These are phyloP conservation scores for Pseudocercospora cruenta DNA, from an alignment of 2,329 filamentous ascomycete species.

Conservation along the genomic window DNA sequence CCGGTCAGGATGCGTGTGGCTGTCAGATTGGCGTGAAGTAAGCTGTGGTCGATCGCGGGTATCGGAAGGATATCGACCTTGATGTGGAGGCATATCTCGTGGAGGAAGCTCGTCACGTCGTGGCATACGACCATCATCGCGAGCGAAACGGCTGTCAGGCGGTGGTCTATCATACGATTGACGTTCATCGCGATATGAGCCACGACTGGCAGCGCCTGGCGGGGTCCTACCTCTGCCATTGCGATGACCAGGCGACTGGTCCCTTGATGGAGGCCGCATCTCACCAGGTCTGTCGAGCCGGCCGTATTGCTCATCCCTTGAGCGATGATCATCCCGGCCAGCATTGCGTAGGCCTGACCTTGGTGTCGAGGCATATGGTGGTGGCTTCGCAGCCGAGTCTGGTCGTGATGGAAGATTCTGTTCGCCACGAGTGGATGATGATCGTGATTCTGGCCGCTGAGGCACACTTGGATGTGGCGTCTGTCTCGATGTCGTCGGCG, in stretches of 20 bases:
- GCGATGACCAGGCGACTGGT: conserved; percentile 44
- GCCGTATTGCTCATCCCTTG: conserved; percentile 43
- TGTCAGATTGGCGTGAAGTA: conserved; percentile 18
- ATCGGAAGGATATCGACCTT: conserved; percentile 17
- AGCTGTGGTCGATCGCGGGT: conserved; percentile 20
- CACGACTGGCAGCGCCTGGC: conserved; percentile 14
- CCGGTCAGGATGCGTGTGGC: conserved; percentile 25
- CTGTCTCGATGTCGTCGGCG: conserved; percentile 24
- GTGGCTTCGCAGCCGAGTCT: conserved; percentile 25
- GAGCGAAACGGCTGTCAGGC: conserved; percentile 18
- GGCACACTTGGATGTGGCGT: conserved; percentile 28
- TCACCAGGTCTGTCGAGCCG: conserved; percentile 50
- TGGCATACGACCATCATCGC: conserved; percentile 7
- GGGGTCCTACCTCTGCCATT: conserved; percentile 44
- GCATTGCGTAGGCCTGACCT: conserved; percentile 33
- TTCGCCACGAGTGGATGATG: conserved; percentile 31
- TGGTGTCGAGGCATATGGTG: conserved; percentile 12
- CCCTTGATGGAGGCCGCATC: conserved; percentile 39
- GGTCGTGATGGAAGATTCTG: conserved; percentile 29
- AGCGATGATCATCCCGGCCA: conserved; percentile 33
- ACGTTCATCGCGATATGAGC: conserved; percentile 27
- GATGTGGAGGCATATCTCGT: conserved; percentile 20
- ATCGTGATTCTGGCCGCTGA: conserved; percentile 40
- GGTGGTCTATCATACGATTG: conserved; percentile 20
- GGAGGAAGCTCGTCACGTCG: conserved; percentile 26